Base-by-base conservation (phyloP, 78 protist genomes). In the Chrysochromulina parva region DNA sequence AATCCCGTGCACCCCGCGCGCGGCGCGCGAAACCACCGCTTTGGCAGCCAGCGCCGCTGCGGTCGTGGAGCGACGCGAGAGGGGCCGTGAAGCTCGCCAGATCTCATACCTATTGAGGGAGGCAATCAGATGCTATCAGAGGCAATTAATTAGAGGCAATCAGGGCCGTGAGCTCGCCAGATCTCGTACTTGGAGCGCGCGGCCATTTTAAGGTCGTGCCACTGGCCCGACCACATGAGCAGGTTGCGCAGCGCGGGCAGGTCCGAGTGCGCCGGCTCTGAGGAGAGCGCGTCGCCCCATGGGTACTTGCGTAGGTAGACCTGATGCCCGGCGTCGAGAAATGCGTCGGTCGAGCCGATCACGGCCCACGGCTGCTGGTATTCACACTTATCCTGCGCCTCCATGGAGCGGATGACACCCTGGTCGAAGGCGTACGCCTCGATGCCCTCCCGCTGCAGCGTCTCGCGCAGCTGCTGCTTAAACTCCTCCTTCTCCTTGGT, bases 171-270 rank as follows among this genome's bases (percentile, higher is more conserved):
- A 7, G 14, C 62, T 7, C 62, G 62, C 14, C 28, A 65, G 28
- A 7, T 20, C 10, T 10, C 71, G 14, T 65, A 65, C 71, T 19
- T 65, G 71, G 26, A 20, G 71, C 71, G 71, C 71, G 71, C 24
- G 71, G 71, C 16, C n/a, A 65, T 13, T 20, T 65, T 65, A 6
- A 65, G 71, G 28, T 65, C 71, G 28, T 65, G 71, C 71, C 71
- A 65, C 71, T 65, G 71, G 28, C 71, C 71, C 28, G 71, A 65
- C 71, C 71, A 65, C 71, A 65, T 65, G 71, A 65, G 28, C n/a
- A 65, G 71, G 71, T 65, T 65, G 71, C 71, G 71, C 71, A 65
- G 71, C 71, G 71, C 71, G 71, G 71, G 71, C 71, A 65, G 71
- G 71, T 65, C 71, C n/a, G 71, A 65, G 71, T 65, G 71, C 28